Evolutionary conservation across 495 filamentous ascomycete genomes (phyloP), one percentile per base, ranked within the genome.

Genomic region (Hypoxylon subgilvum): DNA sequence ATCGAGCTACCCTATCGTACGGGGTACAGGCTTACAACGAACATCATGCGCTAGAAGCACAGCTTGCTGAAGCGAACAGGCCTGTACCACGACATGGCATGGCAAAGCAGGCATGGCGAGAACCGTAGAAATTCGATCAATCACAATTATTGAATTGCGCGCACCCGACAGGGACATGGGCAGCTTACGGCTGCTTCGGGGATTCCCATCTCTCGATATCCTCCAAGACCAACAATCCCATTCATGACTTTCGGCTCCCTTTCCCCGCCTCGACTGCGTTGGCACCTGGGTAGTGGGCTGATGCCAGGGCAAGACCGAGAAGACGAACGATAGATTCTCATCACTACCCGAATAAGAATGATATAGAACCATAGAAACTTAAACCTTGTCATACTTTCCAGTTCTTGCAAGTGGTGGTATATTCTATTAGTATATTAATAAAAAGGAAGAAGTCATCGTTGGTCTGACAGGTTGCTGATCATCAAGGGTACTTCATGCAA

Each of bases 171-270:
- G 5, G 27, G 5, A 30, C 27, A 5, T 30, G 27, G 27, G 10
- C 5, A 5, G 27, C 27, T 5, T 10, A 40, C 38, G 41, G 44
- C 31, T 57, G 48, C 52, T 53, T 57, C 52, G 52, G 52, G 52
- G 47, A 57, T 52, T 63, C 60, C 60, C 53, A 63, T 63, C 31
- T 51, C 12, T 28, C 19, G 36, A 35, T 48, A 63, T 63, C 31
- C 46, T 10, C 30, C 19, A 43, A 35, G 16, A 4, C 53, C 22
- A 52, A 63, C 52, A 63, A 63, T 63, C 52, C 60, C 60, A 63
- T 63, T 53, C 42, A 32, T 17, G 23, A 39, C 14, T 39, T 28
- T 34, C n/a, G n/a, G 22, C 38, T 49, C 16, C 30, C 38, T 48
- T 35, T 30, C 17, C 21, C 41, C 31, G 39, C 59, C 41, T 47